Percentiles rank a stretch among this genome's conserved stretches.
phyloP scores from a whole-genome alignment of 177 flowering plant genomes.

The Vitis hybrid region DNA sequence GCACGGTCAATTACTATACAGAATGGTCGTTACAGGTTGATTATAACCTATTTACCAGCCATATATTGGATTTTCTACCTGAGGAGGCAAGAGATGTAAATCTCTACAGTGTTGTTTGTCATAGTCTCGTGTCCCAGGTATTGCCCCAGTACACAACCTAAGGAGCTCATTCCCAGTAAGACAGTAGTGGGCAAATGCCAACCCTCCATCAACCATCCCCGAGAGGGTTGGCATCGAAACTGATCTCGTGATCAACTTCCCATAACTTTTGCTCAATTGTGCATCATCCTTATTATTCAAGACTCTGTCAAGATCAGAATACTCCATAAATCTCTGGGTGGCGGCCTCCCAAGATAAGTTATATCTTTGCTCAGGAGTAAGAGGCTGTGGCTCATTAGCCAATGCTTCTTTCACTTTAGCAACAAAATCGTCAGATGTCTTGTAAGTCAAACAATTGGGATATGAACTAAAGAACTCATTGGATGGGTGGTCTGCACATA shows the following conservation, averaged over 20 bases:
- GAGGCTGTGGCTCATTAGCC: conserved; percentile 81
- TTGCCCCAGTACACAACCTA: conserved; percentile 83
- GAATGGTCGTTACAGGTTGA: not conserved
- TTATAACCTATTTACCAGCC: conserved; percentile 59
- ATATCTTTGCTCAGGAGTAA: conserved; percentile 78
- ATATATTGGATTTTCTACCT: conserved; percentile 84
- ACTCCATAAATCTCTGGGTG: conserved; percentile 86
- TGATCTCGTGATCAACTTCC: conserved; percentile 42
- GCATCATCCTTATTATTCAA: conserved; percentile 27
- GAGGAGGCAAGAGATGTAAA: conserved; percentile 82
- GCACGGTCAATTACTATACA: not conserved
- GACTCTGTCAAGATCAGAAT: conserved; percentile 71
- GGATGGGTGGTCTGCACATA: conserved; percentile 97
- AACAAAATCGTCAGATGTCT: conserved; percentile 88
- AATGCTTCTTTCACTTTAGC: conserved; percentile 83
- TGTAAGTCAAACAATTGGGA: conserved; percentile 95
- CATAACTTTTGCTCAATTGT: conserved; percentile 12
- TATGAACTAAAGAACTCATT: conserved; percentile 92
- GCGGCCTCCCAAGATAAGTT: conserved; percentile 99
- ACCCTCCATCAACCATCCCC: conserved; percentile 74
- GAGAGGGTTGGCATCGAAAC: conserved; percentile 59
- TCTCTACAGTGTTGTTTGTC: conserved; percentile 83
- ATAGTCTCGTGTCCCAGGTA: conserved; percentile 77
- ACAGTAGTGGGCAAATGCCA: conserved; percentile 88
- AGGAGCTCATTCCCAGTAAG: conserved; percentile 85